Evolutionary conservation across 192 early-diverging fungal species (phyloP), one percentile per base, ranked within the genome.

Genomic region (Rhizoclosmatium globosum): DNA sequence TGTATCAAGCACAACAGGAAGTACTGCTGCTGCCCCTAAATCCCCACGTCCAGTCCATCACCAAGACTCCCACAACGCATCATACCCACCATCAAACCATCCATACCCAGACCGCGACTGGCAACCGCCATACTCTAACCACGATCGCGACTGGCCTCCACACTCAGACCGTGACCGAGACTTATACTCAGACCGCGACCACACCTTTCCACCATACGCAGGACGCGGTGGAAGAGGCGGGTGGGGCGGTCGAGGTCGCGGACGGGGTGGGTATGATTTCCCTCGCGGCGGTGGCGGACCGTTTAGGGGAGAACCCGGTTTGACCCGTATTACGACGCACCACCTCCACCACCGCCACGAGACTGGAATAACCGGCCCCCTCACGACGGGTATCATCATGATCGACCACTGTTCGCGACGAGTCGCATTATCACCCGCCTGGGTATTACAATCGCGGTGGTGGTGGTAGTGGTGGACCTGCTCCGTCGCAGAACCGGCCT

Each of bases 391-490:
- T 31, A 68, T 46, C 43, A 68, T 44, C 9, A 68, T 41, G 43
- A 68, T 42, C 65, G 65, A 3, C 19, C 42, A 13, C 45, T 45
- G 41, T 43, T 46, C 66, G 41, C 31, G 31, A 68, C 39, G 65
- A 68, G 38, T 13, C 15, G 21, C 50, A 71, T 56, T 71, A 71
- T 44, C 69, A 56, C 38, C 69, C 69, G n/a, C 69, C 47, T 31
- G 69, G 38, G 69, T 71, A 46, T 4, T 23, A 43, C 41, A 11
- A 15, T 13, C 15, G 66, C 23, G 60, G 19, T 45, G 66, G 66
- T n/a, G 42, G 66, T 19, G 66, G 60, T 23, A 21, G 60, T 23
- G 60, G 66, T 47, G 66, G 66, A 6, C 31, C 31, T 31, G 31
- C 31, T 31, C 31, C 31, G 31, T 31, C 31, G 31, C 31, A 31